A percentile compares a stretch with the other conserved stretches of the same genome.
These are phyloP conservation scores for Silene noctiflora DNA, from an alignment of 179 eudicot genomes.

Conservation along the genomic window DNA sequence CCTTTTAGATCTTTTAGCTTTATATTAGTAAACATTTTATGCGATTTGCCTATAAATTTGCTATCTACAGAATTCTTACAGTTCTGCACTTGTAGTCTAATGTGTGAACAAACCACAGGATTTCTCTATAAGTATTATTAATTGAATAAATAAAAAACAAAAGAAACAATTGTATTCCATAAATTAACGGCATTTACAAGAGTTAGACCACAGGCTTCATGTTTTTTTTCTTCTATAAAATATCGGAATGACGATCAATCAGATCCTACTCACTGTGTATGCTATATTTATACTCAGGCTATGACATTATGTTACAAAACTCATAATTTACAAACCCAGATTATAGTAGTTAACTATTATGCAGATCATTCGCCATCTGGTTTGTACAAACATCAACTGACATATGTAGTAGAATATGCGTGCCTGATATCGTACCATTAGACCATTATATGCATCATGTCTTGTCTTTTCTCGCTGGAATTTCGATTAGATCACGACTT, in stretches of 20 bases:
- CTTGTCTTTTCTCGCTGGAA: not conserved
- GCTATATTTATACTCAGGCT: constrained; percentile 14
- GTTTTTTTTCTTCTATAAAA: not conserved
- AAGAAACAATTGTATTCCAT: constrained; percentile 7
- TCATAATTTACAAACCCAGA: constrained; percentile 19
- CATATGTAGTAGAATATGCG: constrained; percentile 9
- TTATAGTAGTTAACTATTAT: not conserved
- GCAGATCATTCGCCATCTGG: constrained; percentile 11
- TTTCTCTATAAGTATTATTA: not conserved
- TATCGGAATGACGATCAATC: constrained; percentile 18
- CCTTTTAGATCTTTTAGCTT: too few relatives aligned
- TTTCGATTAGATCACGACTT: constrained; percentile 17
- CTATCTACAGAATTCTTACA: not conserved
- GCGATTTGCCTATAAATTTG: too few relatives aligned
- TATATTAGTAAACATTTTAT: too few relatives aligned
- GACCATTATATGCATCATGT: constrained; percentile 9
- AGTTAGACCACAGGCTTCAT: constrained; percentile 19
- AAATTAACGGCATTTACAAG: constrained; percentile 23
- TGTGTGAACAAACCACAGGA: not conserved
- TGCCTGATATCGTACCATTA: not conserved
- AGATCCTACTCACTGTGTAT: constrained; percentile 16
- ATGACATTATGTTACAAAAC: constrained; percentile 34
- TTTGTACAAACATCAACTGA: constrained; percentile 13
- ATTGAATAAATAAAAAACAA: not conserved
- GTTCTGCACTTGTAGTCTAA: not conserved